Conservation (phyloP, 805 yeast genomes). For the Grigorovia jiainica region DNA sequence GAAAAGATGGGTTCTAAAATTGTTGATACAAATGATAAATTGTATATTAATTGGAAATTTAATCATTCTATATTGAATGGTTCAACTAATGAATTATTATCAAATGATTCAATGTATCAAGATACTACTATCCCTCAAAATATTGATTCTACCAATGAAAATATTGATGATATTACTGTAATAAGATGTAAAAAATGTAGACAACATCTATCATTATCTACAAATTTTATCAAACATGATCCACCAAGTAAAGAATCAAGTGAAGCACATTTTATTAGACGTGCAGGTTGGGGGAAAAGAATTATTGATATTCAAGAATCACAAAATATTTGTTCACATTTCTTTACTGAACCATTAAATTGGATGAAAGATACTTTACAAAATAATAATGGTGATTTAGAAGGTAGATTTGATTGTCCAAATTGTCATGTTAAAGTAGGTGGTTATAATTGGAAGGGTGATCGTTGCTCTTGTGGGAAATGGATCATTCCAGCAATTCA, state of each 20-base stretch:
- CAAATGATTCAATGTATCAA: conserved; percentile 26
- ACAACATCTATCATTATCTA: conserved; percentile 51
- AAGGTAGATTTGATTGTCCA: conserved; percentile 82
- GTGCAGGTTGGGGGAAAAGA: conserved; percentile 52
- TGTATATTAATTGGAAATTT: conserved; percentile 38
- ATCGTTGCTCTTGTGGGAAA: conserved; percentile 86
- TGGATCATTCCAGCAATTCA: conserved; percentile 94
- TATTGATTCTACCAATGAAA: conserved; percentile 19
- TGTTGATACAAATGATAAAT: conserved; percentile 21
- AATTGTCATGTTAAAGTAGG: conserved; percentile 82
- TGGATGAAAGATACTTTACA: conserved; percentile 87
- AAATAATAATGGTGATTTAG: conserved; percentile 51
- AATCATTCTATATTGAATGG: conserved; percentile 34
- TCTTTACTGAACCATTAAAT: conserved; percentile 73
- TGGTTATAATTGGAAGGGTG: conserved; percentile 89
- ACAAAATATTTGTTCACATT: conserved; percentile 64
- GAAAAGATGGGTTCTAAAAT: conserved; percentile 33
- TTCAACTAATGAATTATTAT: conserved; percentile 27
- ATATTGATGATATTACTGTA: conserved; percentile 23
- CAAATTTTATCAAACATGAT: conserved; percentile 53
- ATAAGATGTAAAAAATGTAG: conserved; percentile 82
- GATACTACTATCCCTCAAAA: conserved; percentile 23
- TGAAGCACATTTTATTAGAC: conserved; percentile 57
- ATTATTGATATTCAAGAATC: conserved; percentile 51
- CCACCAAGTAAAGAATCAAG: conserved; percentile 58